Percentiles rank a stretch among this genome's conserved stretches.
Conservation (phyloP, 805 yeast genomes). For the Wickerhamomyces bisporus region DNA sequence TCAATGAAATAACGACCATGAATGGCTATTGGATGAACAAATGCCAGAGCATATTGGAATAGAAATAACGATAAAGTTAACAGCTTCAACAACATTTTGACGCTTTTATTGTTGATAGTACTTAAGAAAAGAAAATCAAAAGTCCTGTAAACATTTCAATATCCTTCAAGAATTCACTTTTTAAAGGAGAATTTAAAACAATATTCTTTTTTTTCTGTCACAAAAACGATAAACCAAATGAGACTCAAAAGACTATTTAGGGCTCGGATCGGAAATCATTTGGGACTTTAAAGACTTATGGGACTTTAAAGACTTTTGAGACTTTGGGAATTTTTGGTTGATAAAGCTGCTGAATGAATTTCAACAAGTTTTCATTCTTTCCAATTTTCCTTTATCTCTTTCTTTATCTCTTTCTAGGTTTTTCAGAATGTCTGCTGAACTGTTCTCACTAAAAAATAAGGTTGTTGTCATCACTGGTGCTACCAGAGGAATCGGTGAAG, state of each 20-base stretch:
- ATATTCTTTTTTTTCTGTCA: too few species aligned
- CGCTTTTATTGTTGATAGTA: too few species aligned
- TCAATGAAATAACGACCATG: conserved; percentile 72
- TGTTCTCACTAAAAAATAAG: conserved; percentile 77
- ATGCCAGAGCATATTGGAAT: conserved; percentile 13
- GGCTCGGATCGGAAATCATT: conserved; percentile 41
- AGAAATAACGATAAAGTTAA: not conserved
- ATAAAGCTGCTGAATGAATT: too few species aligned
- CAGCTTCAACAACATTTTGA: not conserved
- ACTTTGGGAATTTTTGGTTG: too few species aligned
- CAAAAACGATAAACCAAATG: conserved; percentile 1
- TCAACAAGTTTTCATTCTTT: too few species aligned
- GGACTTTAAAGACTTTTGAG: too few species aligned
- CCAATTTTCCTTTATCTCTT: too few species aligned
- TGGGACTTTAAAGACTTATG: conserved; percentile 54
- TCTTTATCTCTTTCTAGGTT: not conserved
- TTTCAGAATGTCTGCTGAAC: conserved; percentile 32
- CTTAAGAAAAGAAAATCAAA: too few species aligned
- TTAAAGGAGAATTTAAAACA: too few species aligned
- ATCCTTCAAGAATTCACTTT: too few species aligned
- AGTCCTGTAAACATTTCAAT: too few species aligned
- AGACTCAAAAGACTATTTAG: too few species aligned
- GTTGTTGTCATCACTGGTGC: conserved; percentile 82
- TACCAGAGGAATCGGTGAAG: conserved; percentile 75
- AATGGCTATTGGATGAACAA: conserved; percentile 62